Conservation (phyloP, 2,329 filamentous ascomycete species). For the Xylaria sp. region DNA sequence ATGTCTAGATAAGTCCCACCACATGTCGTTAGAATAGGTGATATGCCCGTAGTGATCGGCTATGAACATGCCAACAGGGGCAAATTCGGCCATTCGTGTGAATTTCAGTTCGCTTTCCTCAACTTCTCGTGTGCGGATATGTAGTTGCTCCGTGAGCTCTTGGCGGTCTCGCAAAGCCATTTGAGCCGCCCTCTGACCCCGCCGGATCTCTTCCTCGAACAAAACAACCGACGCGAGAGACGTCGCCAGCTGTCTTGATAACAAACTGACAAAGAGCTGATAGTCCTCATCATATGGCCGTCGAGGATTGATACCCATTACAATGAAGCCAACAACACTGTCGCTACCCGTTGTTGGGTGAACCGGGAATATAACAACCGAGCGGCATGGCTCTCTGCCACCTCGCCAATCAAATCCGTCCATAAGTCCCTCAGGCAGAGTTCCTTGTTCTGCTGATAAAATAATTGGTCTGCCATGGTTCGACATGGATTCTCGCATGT, state of each 20-base stretch:
- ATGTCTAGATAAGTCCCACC: conserved; percentile 76
- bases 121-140: conserved; percentile 69
- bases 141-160: conserved; percentile 79
- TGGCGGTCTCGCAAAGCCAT: conserved; percentile 80
- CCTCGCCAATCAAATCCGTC: conserved; percentile 75
- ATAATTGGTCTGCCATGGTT: conserved; percentile 73
- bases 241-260: conserved; percentile 80
- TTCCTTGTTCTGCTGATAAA: conserved; percentile 72
- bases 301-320: conserved; percentile 81
- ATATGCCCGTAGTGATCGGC: conserved; percentile 76
- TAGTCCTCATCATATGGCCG: conserved; percentile 85
- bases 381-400: conserved; percentile 74
- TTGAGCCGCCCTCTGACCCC: conserved; percentile 77
- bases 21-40: conserved; percentile 84
- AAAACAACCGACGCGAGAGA: conserved; percentile 83
- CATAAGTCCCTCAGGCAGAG: conserved; percentile 71
- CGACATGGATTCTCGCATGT: conserved; percentile 78
- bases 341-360: conserved; percentile 78
- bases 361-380: conserved; percentile 81
- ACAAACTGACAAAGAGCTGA: conserved; percentile 77
- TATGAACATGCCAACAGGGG: conserved; percentile 86
- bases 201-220: conserved; percentile 83
- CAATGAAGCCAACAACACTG: conserved; percentile 78
- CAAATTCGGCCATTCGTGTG: conserved; percentile 84
- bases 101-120: conserved; percentile 80